Evolutionary conservation across 371 early-diverging fungal species (phyloP), one percentile per base, ranked within the genome.

Genomic region (Zychaea mexicana): DNA sequence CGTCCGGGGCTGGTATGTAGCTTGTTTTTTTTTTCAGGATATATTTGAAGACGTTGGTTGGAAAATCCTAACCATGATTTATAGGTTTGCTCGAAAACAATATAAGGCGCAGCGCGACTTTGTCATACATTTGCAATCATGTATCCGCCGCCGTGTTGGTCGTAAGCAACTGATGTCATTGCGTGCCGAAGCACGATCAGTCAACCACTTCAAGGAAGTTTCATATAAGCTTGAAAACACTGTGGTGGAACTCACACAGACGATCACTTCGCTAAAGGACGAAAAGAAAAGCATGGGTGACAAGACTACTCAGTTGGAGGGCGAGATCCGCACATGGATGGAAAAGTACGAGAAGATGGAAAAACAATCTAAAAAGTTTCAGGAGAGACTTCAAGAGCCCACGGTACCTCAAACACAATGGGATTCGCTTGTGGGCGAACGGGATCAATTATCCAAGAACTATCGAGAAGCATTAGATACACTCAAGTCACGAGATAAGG

Each of bases 181-280:
- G 38, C 89, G 90, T 68, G 83, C 82, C 19, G 98, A 99, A 73
- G 92, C 94, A 15, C 84, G 91, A 49, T 94, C 94, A 27, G 93
- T 93, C 12, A 90, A 89, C 56, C 96, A 96, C 70, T 88, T 96
- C 76, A 93, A 95, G 74, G 95, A 96, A 70, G 85, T 91, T 26
- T 94, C 96, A 4, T 92, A 92, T 77, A 89, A 90, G 73, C 84
- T 99, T 9, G 98, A 98, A 73, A 92, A 86, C 80, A 98, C 96
- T 85, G 92, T 98, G 53, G 89, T 98, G 64, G 94, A 93, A 73
- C 82, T 98, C 65, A 96, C 96, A 17, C 94, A 93, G 77, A 76
- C 81, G 39, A 69, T 98, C 60, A 86, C 85, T 15, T 69, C 77
- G 59, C 83, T 90, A 54, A 85, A 86, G 60, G 76, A 84, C 38